Evolutionary conservation across 441 rosid species (phyloP).

Genomic region (Breynia disticha): DNA sequence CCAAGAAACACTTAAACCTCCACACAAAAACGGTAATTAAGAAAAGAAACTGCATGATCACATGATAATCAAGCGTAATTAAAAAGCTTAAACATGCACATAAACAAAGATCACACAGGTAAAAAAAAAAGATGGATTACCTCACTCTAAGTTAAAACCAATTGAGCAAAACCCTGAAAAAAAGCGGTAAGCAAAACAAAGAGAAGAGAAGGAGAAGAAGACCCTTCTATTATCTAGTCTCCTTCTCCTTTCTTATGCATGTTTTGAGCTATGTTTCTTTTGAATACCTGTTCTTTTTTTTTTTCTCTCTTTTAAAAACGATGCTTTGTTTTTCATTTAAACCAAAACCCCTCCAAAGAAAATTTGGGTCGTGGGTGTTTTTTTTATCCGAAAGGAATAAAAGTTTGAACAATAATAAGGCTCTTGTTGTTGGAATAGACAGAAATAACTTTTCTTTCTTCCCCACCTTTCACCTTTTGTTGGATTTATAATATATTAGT

Average conservation of each 20-base stretch:
- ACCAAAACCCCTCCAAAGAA: neutral
- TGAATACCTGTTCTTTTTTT: conserved; percentile 13
- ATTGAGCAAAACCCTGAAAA: conserved; percentile 19
- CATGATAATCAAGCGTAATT: conserved; percentile 4
- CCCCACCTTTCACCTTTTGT: conserved; percentile 31
- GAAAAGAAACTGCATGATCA: conserved; percentile 13
- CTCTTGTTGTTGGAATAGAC: conserved; percentile 19
- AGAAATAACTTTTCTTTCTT: conserved; percentile 22
- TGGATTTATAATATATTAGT: conserved; percentile 30
- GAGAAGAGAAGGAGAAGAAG: conserved; percentile 19
- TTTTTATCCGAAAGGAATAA: neutral
- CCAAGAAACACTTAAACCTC: conserved; percentile 8
- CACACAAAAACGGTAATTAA: conserved; percentile 19
- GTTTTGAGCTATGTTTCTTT: conserved; percentile 9
- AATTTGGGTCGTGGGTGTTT: neutral
- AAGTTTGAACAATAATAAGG: conserved; percentile 38
- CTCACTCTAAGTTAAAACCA: conserved; percentile 21
- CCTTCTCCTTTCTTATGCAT: conserved; percentile 25
- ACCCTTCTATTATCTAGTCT: conserved; percentile 24
- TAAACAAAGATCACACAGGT: neutral
- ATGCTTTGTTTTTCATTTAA: neutral
- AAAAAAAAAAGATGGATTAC: conserved; percentile 16
- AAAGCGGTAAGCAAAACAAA: conserved; percentile 9
- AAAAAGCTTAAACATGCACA: conserved; percentile 3
- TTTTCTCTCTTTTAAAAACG: neutral